phyloP scores from a whole-genome alignment of 306 rosid genomes.

The Pyrus bretschneideri region DNA sequence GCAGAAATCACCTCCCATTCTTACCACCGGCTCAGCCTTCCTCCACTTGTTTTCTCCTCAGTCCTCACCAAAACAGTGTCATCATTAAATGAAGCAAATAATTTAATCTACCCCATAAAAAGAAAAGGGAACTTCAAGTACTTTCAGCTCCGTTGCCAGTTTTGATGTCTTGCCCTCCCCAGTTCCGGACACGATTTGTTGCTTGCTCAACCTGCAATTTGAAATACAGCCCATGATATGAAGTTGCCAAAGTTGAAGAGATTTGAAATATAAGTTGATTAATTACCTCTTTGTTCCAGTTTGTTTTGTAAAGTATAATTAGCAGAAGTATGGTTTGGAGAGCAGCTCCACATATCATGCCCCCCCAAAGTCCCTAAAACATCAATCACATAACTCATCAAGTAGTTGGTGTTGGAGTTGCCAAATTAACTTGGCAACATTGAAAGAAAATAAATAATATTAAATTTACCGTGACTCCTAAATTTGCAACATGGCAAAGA shows the following conservation, averaged over 20 bases:
- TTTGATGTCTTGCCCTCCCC: slow-evolving; percentile 18
- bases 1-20: no score
- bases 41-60: no score
- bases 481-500: slow-evolving; percentile 22
- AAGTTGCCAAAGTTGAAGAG: background rate
- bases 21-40: no score
- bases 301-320: slow-evolving; percentile 32
- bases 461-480: slow-evolving; percentile 34
- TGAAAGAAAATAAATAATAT: background rate
- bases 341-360: slow-evolving; percentile 32
- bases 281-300: slow-evolving; percentile 46
- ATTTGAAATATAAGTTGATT: background rate
- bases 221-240: background rate
- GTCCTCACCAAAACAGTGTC: no score
- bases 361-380: slow-evolving; percentile 32
- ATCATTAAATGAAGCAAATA: no score
- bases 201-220: slow-evolving; percentile 48
- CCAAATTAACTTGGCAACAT: background rate
- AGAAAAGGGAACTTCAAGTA: background rate
- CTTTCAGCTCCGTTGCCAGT: background rate
- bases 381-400: background rate
- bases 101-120: no score
- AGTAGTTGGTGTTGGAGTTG: background rate
- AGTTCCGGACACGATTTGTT: slow-evolving; percentile 25
- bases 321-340: slow-evolving; percentile 32